Base-by-base conservation (phyloP, 768 basidiomycete species). In the Jaapia argillacea region DNA sequence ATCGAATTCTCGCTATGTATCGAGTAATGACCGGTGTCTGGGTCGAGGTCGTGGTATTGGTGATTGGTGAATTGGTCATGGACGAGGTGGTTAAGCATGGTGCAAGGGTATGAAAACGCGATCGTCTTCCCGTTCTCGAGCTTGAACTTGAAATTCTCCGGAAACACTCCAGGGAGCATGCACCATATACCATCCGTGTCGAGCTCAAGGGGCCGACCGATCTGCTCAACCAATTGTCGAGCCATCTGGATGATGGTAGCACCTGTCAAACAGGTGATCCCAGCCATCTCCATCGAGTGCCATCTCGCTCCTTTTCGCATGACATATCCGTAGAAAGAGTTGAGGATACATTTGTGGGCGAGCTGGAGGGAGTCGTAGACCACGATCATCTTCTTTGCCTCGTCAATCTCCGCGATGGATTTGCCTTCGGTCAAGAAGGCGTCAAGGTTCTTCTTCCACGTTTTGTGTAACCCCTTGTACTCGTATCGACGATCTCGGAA, bases 241-340 rank as follows among this genome's bases (percentile, higher is more conserved):
- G 96, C 94, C 90, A 99, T 93, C 60, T 99, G 94, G 52, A 99
- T 98, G 66, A 99, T 98, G 4, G 79, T 88, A 16, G 96, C 92
- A 31, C 96, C 96, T 0, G 96, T 98, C 42, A 98, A 69, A 65
- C 96, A 99, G 7, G 96, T 98, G 49, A 99, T 97, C 5, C 96
- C 96, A 1, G 96, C 96, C 96, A 99, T 99, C 68, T 99, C 96
- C 96, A 99, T 97, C 23, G 94, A 98, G 61, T 97, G 93, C 96
- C 96, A 99, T 24, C 96, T 72, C 14, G 96, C 96, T 42, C 96
- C 96, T 59, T 99, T 98, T 31, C 96, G 81, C 96, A 98, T 98
- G 59, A 99, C 94, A 54, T 99, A 99, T 26, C 96, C 96, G 58
- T 99, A 99, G 72, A 99, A 99, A 3, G 96, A 98, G 69, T 99